phyloP scores from a whole-genome alignment of 2,329 filamentous ascomycete genomes.

The Cladosporium oxysporum region DNA sequence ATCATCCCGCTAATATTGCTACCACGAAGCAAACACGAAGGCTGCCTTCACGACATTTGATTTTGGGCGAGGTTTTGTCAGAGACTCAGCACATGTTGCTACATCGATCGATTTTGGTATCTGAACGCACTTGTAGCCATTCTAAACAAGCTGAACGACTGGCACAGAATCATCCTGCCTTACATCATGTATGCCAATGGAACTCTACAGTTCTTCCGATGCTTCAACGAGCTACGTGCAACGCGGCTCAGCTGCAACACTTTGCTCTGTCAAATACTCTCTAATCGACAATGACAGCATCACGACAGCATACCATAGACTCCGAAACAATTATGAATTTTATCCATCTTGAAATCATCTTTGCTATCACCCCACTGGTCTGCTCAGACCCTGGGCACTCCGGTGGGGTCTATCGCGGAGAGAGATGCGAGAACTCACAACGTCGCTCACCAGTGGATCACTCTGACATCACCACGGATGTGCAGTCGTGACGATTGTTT shows the following conservation, averaged over 20 bases:
- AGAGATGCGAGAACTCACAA: conserved; percentile 3
- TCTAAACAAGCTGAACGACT: neutral
- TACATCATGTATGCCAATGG: neutral
- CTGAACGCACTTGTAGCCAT: neutral
- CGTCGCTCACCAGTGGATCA: conserved; percentile 11
- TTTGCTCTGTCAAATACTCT: too few relatives aligned
- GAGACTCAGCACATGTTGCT: neutral
- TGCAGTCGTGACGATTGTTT: conserved; percentile 14
- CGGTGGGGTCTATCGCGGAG: conserved; percentile 9
- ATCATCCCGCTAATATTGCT: neutral
- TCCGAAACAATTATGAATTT: neutral
- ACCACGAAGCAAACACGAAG: neutral
- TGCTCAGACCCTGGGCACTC: neutral
- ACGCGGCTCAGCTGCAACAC: neutral
- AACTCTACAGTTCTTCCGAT: neutral
- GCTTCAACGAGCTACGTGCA: neutral
- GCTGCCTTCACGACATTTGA: neutral
- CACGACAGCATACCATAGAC: neutral
- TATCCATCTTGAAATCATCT: neutral
- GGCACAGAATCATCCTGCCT: neutral
- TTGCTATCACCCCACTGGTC: neutral
- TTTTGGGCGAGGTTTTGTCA: neutral
- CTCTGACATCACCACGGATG: conserved; percentile 17
- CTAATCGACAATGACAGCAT: neutral
- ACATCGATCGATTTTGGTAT: neutral